A percentile compares a stretch with the other conserved stretches of the same genome.
phyloP scores from a whole-genome alignment of 2,329 filamentous ascomycete genomes.

The Penicillium sp. region DNA sequence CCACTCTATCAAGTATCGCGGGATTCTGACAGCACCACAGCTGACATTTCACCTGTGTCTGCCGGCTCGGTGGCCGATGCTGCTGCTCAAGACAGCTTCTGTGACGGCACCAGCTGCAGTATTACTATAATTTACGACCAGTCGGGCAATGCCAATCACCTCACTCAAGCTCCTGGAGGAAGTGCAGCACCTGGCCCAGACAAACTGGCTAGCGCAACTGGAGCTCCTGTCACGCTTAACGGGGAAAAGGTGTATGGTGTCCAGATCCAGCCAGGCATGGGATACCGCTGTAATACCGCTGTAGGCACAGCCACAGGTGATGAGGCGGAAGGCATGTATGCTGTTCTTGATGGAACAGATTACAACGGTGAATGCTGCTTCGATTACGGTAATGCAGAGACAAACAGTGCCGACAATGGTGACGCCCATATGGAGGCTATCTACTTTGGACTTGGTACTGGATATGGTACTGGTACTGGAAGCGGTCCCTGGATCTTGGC shows the following conservation, averaged over 20 bases:
- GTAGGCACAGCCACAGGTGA: conserved; percentile 61
- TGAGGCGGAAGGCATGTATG: conserved; percentile 47
- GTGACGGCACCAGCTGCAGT: conserved; percentile 63
- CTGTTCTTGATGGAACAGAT: conserved; percentile 38
- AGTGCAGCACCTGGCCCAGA: conserved; percentile 61
- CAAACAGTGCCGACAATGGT: conserved; percentile 57
- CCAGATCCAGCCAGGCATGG: conserved; percentile 64
- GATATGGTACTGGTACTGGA: conserved; percentile 62
- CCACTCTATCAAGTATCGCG: conserved; percentile 65
- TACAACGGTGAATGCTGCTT: conserved; percentile 49
- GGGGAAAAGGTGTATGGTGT: conserved; percentile 68
- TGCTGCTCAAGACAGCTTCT: conserved; percentile 65
- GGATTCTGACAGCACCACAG: conserved; percentile 54
- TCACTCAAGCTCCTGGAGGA: conserved; percentile 65
- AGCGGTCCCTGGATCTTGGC: conserved; percentile 70
- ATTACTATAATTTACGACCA: conserved; percentile 70
- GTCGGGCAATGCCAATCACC: conserved; percentile 64
- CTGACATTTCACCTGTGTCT: conserved; percentile 55
- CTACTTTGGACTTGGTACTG: conserved; percentile 62
- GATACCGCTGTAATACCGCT: conserved; percentile 64
- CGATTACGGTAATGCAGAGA: conserved; percentile 63
- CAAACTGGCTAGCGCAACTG: conserved; percentile 62
- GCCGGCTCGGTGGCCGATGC: conserved; percentile 67
- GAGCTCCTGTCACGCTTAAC: conserved; percentile 64
- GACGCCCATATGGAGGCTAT: conserved; percentile 71